Evolutionary conservation across 169 alveolate genomes (phyloP), one percentile per base, ranked within the genome.

Genomic region (Plasmodium sp.): DNA sequence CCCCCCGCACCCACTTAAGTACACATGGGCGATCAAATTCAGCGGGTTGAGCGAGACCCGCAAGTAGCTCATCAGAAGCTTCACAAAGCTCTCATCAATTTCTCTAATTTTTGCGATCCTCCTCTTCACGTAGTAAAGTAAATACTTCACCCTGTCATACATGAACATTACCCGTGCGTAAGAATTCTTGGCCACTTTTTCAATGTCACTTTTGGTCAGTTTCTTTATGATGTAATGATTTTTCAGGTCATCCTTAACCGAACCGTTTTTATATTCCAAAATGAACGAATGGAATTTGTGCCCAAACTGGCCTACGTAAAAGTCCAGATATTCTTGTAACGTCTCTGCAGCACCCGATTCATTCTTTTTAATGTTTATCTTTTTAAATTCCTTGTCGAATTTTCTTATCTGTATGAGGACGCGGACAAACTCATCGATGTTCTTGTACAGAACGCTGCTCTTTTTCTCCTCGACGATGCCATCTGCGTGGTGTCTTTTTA

Each of bases 261-360:
- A 6, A 79, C 56, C 75, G 27, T 22, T 81, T 10, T 58, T 90
- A 48, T 81, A 90, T 90, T 90, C 94, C 56, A 90, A 71, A 80
- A 90, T 81, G 51, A 90, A 90, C 9, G 90, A 71, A 58, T 90
- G 94, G 58, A 90, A 90, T 90, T 90, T 90, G 81, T 90, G 83
- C 22, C 94, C 94, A 51, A 90, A 90, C 2, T 58, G 82, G 7
- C 27, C 12, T 6, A 90, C 58, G 83, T 90, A 81, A 90, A 90
- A 90, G 72, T 43, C 84, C 43, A 90, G 56, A 51, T 90, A 90
- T 39, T 81, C 84, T 71, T 58, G 75, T 41, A 90, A 90, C 18
- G 54, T 81, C 18, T 67, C 51, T n/a, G 92, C 34, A 81, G 71
- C 71, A 2, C 81, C 92, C 5, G 75, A n/a, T 22, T 74, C 74